Base-by-base conservation (phyloP, 129 eudicot genomes). In the Centrapalus pauciflorus region DNA sequence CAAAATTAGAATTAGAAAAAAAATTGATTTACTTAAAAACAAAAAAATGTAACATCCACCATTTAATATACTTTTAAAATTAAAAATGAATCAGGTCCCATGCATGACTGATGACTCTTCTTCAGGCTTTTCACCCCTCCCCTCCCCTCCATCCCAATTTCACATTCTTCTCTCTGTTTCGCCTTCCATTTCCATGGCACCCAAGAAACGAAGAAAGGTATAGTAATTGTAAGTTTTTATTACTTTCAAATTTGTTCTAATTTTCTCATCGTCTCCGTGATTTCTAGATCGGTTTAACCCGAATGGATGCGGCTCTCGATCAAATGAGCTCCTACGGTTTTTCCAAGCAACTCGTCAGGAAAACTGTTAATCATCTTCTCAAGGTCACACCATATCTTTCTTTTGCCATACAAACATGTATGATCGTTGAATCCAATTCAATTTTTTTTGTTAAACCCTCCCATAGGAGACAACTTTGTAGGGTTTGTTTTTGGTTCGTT, bases 291-390 rank as follows among this genome's bases (percentile, higher is more conserved):
- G 76, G 76, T 70, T 23, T 13, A 21, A 58, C 60, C 49, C 68
- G 68, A 59, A 70, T 43, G 76, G 76, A 70, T 70, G 76, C 68
- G 29, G 76, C 76, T 20, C 60, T 70, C 9, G 76, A 70, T 43
- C 76, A 70, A 7, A 61, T 70, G 67, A 58, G 49, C 23, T 1
- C 0, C 2, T 29, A 26, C 5, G 76, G 76, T 7, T 70, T 70
- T 60, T 30, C 49, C 1, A 70, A 4, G 26, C 76, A 21, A 45
- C 50, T 70, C 12, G 57, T 70, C 6, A 59, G 60, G 26, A 61
- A 61, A 70, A 46, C 76, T 12, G 59, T 70, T 30, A 11, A 1
- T 12, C 5, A 70, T 43, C 67, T 70, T 28, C 76, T 59, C 10
- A 70, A 70, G 76, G 76, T 70, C 27, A 17, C 23, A 16, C 5